Evolutionary conservation across 108 stramenopile genomes (phyloP).

Genomic region (Stephanodiscus triporus): DNA sequence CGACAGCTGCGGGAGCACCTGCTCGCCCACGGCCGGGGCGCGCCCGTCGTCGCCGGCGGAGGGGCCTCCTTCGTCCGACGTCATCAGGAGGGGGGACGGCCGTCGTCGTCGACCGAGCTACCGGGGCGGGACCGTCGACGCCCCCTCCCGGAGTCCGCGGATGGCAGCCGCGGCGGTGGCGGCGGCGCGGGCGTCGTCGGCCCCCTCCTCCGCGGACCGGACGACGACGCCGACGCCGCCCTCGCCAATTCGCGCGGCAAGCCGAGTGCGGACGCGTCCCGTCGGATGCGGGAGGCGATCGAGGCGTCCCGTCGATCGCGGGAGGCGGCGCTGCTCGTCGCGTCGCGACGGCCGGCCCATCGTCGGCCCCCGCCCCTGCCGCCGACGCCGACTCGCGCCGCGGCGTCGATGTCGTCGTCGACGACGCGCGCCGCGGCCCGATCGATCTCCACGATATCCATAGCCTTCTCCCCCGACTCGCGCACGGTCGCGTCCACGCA

Average conservation of each 20-base stretch:
- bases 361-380: slow-evolving; percentile 5
- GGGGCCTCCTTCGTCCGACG: background rate
- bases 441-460: slow-evolving; percentile 77
- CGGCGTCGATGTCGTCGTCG: background rate
- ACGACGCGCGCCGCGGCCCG: slow-evolving; percentile 1
- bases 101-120: background rate
- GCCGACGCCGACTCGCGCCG: slow-evolving; percentile 1
- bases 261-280: background rate
- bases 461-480: slow-evolving; percentile 77
- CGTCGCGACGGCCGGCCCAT: background rate
- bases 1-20: slow-evolving; percentile 38
- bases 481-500: slow-evolving; percentile 95
- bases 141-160: background rate
- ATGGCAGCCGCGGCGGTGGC: background rate
- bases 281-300: background rate
- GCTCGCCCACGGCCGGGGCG: slow-evolving; percentile 8
- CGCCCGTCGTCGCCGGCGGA: background rate
- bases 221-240: too few relatives aligned
- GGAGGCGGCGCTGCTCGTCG: background rate
- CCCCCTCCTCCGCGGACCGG: too few relatives aligned
- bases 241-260: too few relatives aligned
- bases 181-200: background rate
- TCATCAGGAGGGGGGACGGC: too few relatives aligned
- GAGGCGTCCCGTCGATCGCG: background rate
- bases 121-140: too few relatives aligned